Conservation (phyloP, 306 rosid species). For the Hippophae rhamnoides region DNA sequence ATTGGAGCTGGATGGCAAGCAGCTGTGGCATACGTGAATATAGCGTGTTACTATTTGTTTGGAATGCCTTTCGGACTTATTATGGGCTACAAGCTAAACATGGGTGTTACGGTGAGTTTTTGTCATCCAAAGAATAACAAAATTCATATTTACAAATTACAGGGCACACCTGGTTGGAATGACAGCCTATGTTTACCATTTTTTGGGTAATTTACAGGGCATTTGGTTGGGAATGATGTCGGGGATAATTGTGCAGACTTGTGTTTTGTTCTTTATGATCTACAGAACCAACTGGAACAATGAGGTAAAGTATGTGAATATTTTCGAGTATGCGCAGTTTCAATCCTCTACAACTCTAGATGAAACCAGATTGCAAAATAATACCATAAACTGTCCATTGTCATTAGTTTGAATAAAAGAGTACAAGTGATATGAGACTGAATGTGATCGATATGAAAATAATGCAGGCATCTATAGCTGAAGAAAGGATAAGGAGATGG, state of each 20-base stretch:
- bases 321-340: no score
- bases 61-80: constrained; percentile 71
- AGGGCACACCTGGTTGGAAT: background rate
- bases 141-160: background rate
- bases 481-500: constrained; percentile 41
- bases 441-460: background rate
- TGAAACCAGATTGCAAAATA: background rate
- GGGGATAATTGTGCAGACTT: constrained; percentile 63
- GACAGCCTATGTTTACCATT: background rate
- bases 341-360: background rate
- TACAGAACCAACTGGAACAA: constrained; percentile 58
- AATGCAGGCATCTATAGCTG: constrained; percentile 40
- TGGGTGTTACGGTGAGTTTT: constrained; percentile 44
- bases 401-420: no score
- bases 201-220: constrained; percentile 36
- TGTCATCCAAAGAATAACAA: no score
- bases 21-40: constrained; percentile 56
- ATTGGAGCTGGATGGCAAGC: constrained; percentile 91
- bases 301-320: constrained; percentile 34
- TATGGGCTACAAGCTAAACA: constrained; percentile 36
- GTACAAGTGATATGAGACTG: background rate
- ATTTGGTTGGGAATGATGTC: constrained; percentile 65
- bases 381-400: no score
- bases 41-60: constrained; percentile 57
- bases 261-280: constrained; percentile 41